Conservation (phyloP, 306 rosid species). For the Vigna mungo region DNA sequence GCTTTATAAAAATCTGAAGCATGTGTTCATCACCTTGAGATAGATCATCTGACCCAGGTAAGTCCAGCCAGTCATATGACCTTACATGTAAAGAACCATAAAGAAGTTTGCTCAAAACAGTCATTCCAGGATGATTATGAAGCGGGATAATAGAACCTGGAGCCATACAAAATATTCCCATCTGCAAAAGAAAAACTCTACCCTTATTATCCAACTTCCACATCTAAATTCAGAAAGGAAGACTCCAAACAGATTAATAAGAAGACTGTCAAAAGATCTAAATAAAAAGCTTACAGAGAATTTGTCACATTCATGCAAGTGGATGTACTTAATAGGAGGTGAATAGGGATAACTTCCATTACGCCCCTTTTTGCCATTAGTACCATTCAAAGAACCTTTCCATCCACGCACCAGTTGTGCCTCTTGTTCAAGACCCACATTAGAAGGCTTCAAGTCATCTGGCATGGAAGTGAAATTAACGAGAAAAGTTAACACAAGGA, state of each 20-base stretch:
- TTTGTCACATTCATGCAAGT: slow-evolving; percentile 56
- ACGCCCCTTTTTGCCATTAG: slow-evolving; percentile 46
- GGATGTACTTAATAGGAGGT: slow-evolving; percentile 52
- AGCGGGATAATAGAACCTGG: slow-evolving; percentile 80
- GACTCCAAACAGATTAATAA: slow-evolving; percentile 32
- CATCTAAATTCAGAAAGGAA: slow-evolving; percentile 24
- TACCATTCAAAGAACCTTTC: slow-evolving; percentile 44
- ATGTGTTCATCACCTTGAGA: slow-evolving; percentile 62
- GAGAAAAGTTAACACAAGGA: slow-evolving; percentile 32
- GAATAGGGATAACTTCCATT: slow-evolving; percentile 36
- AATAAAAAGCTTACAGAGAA: slow-evolving; percentile 50
- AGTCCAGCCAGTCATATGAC: slow-evolving; percentile 84
- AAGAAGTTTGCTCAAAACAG: slow-evolving; percentile 88
- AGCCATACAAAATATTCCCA: slow-evolving; percentile 89
- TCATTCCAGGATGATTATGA: slow-evolving; percentile 95
- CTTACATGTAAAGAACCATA: slow-evolving; percentile 72
- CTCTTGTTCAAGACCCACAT: slow-evolving; percentile 55
- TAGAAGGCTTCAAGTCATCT: slow-evolving; percentile 57
- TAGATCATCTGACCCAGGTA: slow-evolving; percentile 53
- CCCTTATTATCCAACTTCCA: slow-evolving; percentile 30
- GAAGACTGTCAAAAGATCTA: neutral
- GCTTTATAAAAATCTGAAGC: slow-evolving; percentile 21
- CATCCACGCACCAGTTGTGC: slow-evolving; percentile 46
- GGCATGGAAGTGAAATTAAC: slow-evolving; percentile 27
- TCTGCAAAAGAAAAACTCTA: slow-evolving; percentile 55